Base-by-base conservation (phyloP, 2,329 filamentous ascomycete genomes). In the Aspergillus tanneri region DNA sequence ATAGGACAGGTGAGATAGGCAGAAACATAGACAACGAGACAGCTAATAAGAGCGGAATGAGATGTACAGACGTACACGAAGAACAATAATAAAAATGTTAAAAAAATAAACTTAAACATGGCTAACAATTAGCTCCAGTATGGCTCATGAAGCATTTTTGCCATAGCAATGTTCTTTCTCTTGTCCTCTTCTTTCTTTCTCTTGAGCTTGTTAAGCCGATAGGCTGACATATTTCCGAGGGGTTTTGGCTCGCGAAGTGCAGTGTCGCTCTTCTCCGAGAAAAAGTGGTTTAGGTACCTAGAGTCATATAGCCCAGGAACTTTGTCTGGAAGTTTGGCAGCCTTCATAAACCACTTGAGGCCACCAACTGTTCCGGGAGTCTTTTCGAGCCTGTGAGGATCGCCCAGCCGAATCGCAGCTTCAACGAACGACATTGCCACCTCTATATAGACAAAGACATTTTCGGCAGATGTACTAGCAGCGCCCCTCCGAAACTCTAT, bases 91-190 rank as follows among this genome's bases (percentile, higher is more conserved):
- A n/a, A n/a, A n/a, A n/a, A n/a, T n/a, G n/a, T n/a, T n/a, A n/a
- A n/a, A n/a, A n/a, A n/a, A n/a, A n/a, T n/a, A n/a, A n/a, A n/a
- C n/a, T n/a, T n/a, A n/a, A n/a, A n/a, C n/a, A n/a, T n/a, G n/a
- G n/a, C n/a, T n/a, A n/a, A n/a, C n/a, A n/a, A n/a, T n/a, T 27
- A 41, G 38, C 22, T 41, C 38, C 38, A 41, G 23, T 41, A 41
- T 27, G 38, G 38, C 28, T 41, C 38, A 9, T 24, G 38, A 12
- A 28, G 21, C 38, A 41, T 41, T 18, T 41, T 41, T 4, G 19
- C n/a, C 23, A 41, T 27, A 2, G 38, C 38, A n/a, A 41, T 18
- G 24, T 41, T 41, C 38, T 41, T 41, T 12, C 18, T 41, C 14
- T 41, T 41, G 4, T 41, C 38, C 9, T 41, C 38, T 28, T 16